These are phyloP conservation scores for Aspergillus sp. DNA, from an alignment of 2,329 filamentous ascomycete species.

Conservation along the genomic window DNA sequence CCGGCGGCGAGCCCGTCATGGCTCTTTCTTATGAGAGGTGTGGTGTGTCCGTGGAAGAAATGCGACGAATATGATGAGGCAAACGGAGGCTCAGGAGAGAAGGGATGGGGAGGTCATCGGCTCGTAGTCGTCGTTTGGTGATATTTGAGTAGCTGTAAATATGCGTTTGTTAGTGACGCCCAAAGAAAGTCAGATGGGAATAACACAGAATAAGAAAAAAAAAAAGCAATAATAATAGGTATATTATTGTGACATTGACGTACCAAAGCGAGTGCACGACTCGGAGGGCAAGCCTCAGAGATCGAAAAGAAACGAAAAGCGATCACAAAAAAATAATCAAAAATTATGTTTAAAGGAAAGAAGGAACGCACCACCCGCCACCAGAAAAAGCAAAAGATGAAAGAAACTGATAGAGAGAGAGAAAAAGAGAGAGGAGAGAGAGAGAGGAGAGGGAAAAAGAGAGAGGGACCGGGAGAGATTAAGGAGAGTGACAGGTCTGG, in stretches of 20 bases:
- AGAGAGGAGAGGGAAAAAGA: too few species aligned
- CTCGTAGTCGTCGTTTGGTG: too few species aligned
- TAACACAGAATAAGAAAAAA: too few species aligned
- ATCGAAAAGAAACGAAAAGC: conserved; percentile 1
- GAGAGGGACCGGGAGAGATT: too few species aligned
- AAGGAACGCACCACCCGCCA: not conserved
- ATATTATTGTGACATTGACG: too few species aligned
- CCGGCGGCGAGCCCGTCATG: conserved; percentile 66
- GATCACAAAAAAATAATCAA: not conserved
- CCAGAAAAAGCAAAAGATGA: conserved; percentile 1
- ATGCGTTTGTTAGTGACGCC: too few species aligned
- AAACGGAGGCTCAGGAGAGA: conserved; percentile 1
- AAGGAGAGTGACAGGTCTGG: conserved; percentile 11
- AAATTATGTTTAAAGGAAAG: conserved; percentile 1
- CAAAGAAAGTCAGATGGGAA: too few species aligned
- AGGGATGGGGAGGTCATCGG: not conserved
- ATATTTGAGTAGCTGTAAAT: too few species aligned
- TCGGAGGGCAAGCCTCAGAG: not conserved
- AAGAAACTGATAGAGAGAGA: conserved; percentile 2
- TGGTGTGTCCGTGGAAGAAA: not conserved
- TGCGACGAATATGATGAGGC: not conserved
- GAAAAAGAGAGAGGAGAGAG: conserved; percentile 1
- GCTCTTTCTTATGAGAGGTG: conserved; percentile 9
- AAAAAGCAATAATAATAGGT: too few species aligned
- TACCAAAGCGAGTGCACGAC: too few species aligned